Base-by-base conservation (phyloP, 768 basidiomycete genomes). In the Sporobolomyces pararoseus region DNA sequence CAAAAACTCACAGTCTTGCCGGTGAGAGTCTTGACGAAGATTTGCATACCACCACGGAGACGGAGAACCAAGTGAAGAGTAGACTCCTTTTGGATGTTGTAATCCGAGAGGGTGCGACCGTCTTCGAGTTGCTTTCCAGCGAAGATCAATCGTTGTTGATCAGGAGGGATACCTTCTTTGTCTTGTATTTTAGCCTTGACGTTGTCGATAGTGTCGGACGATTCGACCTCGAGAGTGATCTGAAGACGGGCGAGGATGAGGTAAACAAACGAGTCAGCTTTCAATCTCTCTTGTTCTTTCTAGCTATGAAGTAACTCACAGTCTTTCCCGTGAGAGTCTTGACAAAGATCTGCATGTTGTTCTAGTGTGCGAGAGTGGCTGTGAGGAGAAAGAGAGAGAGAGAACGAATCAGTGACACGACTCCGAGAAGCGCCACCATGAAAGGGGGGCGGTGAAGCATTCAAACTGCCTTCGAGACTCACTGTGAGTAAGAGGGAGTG, bases 71-170 rank as follows among this genome's bases (percentile, higher is more conserved):
- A 81, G 82, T 98, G 94, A 68, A 99, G 89, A 67, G 95, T 98
- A 31, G 92, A 96, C 83, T 98, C 94, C 85, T 97, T 97, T 84
- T 98, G 95, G 79, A 98, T 94, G 84, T 95, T 93, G 78, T 94
- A 93, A 83, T 91, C 90, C 79, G 82, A 88, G 71, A 92, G 87
- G 29, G 50, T 51, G 27, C 50, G 50, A 51, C 50, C 50, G 27
- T 51, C 50, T 17, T 51, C 50, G 50, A 68, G 88, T 81, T 97
- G 95, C 83, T 98, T 97, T 76, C 95, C 95, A 60, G 94, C 95
- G 80, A 97, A 98, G 84, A 97, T 97, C 82, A 97, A 81, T 76
- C 95, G 91, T 81, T 97, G 93, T 77, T 91, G 90, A 75, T 91
- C 91, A 7, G 90, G 91, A 66, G 91, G 91, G 73, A 94, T 96